A percentile compares a stretch with the other conserved stretches of the same genome.
phyloP scores from a whole-genome alignment of 2,329 filamentous ascomycete genomes.

The Cercospora zeae-maydis region DNA sequence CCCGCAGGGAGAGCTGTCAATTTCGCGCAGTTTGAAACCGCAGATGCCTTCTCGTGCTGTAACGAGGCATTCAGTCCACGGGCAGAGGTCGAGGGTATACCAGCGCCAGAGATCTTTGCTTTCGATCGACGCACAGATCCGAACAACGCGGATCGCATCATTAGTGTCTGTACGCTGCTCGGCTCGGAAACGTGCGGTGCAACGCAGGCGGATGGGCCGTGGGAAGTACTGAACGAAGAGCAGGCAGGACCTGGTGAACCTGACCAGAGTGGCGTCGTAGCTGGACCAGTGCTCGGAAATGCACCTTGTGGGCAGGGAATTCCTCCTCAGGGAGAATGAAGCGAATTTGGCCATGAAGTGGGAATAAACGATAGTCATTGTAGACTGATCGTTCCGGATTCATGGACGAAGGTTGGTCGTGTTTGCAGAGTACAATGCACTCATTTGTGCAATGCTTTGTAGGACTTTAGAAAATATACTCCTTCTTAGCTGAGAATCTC shows the following conservation, averaged over 20 bases:
- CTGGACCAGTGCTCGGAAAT: background rate
- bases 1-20: background rate
- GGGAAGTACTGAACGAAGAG: background rate
- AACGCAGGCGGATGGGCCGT: background rate
- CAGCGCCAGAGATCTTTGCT: background rate
- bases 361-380: too few relatives aligned
- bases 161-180: background rate
- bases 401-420: too few relatives aligned
- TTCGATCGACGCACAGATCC: background rate
- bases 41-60: background rate
- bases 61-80: background rate
- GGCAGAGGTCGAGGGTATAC: background rate
- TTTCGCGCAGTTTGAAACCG: background rate
- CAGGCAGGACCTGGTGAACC: background rate
- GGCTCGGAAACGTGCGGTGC: background rate
- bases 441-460: too few relatives aligned
- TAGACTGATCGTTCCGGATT: too few relatives aligned
- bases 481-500: too few relatives aligned
- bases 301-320: background rate
- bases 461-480: too few relatives aligned
- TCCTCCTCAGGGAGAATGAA: background rate
- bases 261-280: background rate
- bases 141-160: background rate
- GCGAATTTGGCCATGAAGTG: too few relatives aligned
- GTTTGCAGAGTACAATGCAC: too few relatives aligned